Evolutionary conservation across 257 asterid species (phyloP), one percentile per base, ranked within the genome.

Genomic region (Fraxinus americana): DNA sequence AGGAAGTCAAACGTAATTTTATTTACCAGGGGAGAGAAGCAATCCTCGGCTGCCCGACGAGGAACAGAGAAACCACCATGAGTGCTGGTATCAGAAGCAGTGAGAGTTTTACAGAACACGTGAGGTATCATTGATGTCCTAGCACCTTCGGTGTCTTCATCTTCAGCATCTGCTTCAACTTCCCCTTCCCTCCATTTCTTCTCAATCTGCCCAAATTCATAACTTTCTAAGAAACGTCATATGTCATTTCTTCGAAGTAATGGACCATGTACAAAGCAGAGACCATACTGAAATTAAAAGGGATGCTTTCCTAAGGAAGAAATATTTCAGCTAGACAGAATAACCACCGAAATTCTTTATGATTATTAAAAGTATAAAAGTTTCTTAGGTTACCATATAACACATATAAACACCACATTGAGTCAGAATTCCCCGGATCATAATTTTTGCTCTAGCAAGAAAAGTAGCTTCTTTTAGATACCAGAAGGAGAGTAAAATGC

Each of bases 31-130:
- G 99, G 98, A 78, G 98, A 97, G 81, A 94, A 92, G 81, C 99
- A 94, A 86, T 94, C 98, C 82, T 94, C 98, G 8, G 99, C 99
- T 38, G 98, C 98, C 45, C 98, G 90, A 19, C 99, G 98, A 32
- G 98, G 99, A 63, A 94, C 99, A 7, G 99, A 94, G 76, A 94
- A 94, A 80, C 99, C 99, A 38, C 99, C 99, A 81, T 94, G 98
- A 10, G 98, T 94, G 88, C 99, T 94, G 3, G 99, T 94, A 83
- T 94, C 98, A 2, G 98, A 94, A 11, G 98, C 98, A 1, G 98
- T 94, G 74, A 94, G 97, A n/a, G 98, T 92, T 82, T 94, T 94
- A 75, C 99, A 94, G 74, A 94, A 94, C 98, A 94, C 92, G 78
- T 92, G 98, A 3, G 97, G 94, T 36, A 97, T 88, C 81, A 79